phyloP scores from a whole-genome alignment of 257 asterid genomes.

The Handroanthus guayacan region DNA sequence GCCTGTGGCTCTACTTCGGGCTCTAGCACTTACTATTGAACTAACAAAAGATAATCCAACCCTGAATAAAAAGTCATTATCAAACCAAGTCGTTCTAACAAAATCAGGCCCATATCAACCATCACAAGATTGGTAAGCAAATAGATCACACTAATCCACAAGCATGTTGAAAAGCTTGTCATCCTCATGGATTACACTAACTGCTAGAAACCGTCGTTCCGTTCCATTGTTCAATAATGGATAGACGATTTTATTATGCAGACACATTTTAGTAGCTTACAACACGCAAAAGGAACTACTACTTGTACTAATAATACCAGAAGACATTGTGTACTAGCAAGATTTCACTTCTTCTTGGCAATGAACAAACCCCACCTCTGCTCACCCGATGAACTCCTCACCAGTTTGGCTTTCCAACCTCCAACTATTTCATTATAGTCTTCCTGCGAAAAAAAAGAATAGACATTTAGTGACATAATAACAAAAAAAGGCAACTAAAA shows the following conservation, averaged over 20 bases:
- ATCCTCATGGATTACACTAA: background rate
- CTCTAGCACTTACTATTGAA: no score
- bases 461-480: background rate
- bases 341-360: conserved; percentile 66
- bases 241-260: background rate
- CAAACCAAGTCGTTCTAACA: no score
- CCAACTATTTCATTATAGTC: conserved; percentile 74
- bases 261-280: no score
- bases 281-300: conserved; percentile 3
- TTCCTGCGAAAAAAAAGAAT: conserved; percentile 36
- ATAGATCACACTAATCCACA: background rate
- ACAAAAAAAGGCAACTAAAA: no score
- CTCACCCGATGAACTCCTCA: conserved; percentile 83
- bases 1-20: no score
- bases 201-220: background rate
- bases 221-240: background rate
- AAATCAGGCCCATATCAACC: background rate
- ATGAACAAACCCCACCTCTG: conserved; percentile 97
- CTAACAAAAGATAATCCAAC: no score
- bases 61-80: no score
- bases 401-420: conserved; percentile 86
- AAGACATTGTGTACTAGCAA: no score
- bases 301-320: background rate
- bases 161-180: background rate
- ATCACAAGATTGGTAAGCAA: background rate